Conservation (phyloP, 164 flowering plant genomes). For the Litsea cubeba region DNA sequence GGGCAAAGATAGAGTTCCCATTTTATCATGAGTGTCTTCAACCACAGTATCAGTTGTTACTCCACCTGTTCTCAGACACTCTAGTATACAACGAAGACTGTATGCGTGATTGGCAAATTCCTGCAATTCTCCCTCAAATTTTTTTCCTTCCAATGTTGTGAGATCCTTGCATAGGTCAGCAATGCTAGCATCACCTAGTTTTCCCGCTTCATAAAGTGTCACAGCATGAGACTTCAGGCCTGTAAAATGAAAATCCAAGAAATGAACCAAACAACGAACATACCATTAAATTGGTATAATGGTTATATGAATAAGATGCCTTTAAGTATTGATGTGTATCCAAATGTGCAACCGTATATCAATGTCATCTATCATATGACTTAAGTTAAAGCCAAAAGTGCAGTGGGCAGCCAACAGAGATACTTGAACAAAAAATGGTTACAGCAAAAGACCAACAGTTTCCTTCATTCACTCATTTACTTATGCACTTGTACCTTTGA, state of each 20-base stretch:
- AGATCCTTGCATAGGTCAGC: slow-evolving; percentile 93
- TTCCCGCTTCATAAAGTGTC: slow-evolving; percentile 94
- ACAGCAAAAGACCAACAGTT: background rate
- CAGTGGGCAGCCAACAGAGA: background rate
- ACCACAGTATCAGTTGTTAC: slow-evolving; percentile 32
- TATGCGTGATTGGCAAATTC: slow-evolving; percentile 98
- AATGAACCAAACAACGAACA: background rate
- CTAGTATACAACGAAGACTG: slow-evolving; percentile 80
- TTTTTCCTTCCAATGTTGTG: slow-evolving; percentile 78
- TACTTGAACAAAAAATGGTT: background rate
- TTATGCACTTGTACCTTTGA: background rate
- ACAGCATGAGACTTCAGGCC: slow-evolving; percentile 99
- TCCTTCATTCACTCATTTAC: background rate
- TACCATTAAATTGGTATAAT: background rate
- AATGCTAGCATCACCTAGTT: slow-evolving; percentile 87
- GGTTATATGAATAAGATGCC: no score
- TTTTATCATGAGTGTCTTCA: slow-evolving; percentile 30
- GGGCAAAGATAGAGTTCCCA: slow-evolving; percentile 18
- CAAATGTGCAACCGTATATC: background rate
- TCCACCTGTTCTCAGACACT: slow-evolving; percentile 89
- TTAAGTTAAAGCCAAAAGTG: background rate
- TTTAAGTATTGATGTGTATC: no score
- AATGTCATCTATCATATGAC: background rate
- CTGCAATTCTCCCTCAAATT: slow-evolving; percentile 97
- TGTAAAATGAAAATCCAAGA: slow-evolving; percentile 24